phyloP scores from a whole-genome alignment of 148 eudicot genomes.

The Amaranthus cruentus region DNA sequence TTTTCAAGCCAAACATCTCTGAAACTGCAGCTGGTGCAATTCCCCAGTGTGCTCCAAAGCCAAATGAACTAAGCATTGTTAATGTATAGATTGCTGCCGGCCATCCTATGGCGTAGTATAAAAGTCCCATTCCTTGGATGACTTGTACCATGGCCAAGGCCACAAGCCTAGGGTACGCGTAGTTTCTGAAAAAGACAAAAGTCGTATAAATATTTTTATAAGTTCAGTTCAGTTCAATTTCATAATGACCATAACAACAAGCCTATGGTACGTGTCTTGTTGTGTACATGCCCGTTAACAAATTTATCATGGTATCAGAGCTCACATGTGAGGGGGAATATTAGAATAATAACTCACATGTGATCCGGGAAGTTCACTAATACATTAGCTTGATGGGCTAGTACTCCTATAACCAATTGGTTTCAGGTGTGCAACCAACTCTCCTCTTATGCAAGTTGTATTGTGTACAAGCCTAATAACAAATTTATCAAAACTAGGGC shows the following conservation, averaged over 20 bases:
- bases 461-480: no score
- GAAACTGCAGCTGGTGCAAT: constrained; percentile 57
- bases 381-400: constrained; percentile 33
- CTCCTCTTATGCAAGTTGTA: no score
- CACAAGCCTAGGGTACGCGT: constrained; percentile 57
- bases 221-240: no score
- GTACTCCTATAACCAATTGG: no score
- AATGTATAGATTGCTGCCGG: constrained; percentile 48
- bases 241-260: no score
- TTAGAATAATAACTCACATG: no score
- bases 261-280: no score
- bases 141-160: constrained; percentile 54
- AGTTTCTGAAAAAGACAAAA: constrained; percentile 31
- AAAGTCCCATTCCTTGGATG: constrained; percentile 47
- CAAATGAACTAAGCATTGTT: constrained; percentile 41
- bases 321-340: no score
- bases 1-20: constrained; percentile 55
- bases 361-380: constrained; percentile 31
- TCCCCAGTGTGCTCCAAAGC: constrained; percentile 68
- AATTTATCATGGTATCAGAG: no score
- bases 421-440: no score
- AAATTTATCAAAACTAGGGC: background rate
- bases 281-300: no score
- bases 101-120: constrained; percentile 50
- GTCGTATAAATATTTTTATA: no score